Conservation (phyloP, 495 filamentous ascomycete species). For the Evernia prunastri region DNA sequence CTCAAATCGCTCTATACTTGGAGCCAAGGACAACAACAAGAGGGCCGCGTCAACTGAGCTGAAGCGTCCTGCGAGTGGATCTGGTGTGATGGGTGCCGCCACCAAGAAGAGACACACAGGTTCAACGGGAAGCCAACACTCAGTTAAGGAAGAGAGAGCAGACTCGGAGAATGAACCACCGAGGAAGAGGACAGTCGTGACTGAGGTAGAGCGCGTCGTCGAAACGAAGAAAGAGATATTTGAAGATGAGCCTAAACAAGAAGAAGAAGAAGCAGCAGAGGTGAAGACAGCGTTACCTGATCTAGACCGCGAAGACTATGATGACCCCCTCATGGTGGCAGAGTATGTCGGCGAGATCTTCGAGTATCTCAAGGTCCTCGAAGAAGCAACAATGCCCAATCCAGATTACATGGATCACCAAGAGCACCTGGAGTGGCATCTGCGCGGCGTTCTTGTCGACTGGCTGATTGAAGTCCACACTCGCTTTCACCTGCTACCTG, state of each 20-base stretch:
- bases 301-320: conserved; percentile 78
- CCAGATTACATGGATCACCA: conserved; percentile 91
- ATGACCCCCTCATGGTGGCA: conserved; percentile 94
- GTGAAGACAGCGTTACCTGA: conserved; percentile 47
- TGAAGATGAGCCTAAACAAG: conserved; percentile 24
- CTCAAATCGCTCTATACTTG: conserved; percentile 55
- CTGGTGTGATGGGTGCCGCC: conserved; percentile 53
- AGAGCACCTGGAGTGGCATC: conserved; percentile 94
- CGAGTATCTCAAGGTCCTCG: conserved; percentile 86
- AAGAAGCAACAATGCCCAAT: conserved; percentile 77
- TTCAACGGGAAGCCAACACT: conserved; percentile 44
- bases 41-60: conserved; percentile 49
- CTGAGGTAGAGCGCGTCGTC: conserved; percentile 34
- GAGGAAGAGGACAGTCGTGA: conserved; percentile 38
- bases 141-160: conserved; percentile 55
- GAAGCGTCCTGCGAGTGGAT: conserved; percentile 67
- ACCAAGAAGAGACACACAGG: conserved; percentile 57
- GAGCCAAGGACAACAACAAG: conserved; percentile 59
- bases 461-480: conserved; percentile 99
- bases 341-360: conserved; percentile 98
- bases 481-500: conserved; percentile 92
- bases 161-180: conserved; percentile 52
- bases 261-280: conserved; percentile 14
- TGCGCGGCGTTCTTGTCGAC: conserved; percentile 93
- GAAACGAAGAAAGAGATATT: conserved; percentile 29